Evolutionary conservation across 2,329 filamentous ascomycete species (phyloP).

Genomic region (Xylariaceae sp.): DNA sequence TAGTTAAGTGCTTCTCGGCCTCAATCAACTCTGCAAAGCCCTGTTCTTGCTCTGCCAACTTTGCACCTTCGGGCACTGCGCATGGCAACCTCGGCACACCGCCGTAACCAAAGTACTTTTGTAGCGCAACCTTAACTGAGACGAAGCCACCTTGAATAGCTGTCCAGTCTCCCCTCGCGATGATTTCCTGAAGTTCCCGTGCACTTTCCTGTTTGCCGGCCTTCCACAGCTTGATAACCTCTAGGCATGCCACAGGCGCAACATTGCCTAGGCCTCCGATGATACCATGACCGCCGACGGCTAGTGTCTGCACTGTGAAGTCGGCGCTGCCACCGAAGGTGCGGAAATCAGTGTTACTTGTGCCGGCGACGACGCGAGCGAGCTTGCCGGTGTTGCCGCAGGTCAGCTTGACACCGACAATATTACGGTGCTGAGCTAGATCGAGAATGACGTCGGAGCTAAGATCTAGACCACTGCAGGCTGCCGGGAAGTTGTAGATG

Average conservation of each 20-base stretch:
- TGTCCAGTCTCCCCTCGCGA: constrained; percentile 73
- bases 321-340: constrained; percentile 70
- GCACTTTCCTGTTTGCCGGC: constrained; percentile 66
- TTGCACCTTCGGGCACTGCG: constrained; percentile 38
- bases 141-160: constrained; percentile 73
- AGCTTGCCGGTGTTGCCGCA: constrained; percentile 63
- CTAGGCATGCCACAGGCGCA: constrained; percentile 68
- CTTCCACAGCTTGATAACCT: constrained; percentile 65
- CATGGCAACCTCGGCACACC: constrained; percentile 63
- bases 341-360: constrained; percentile 57
- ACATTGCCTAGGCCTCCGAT: constrained; percentile 75
- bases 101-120: constrained; percentile 69
- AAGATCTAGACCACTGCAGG: constrained; percentile 71
- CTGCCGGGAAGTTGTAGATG: constrained; percentile 76
- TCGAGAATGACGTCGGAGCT: constrained; percentile 68
- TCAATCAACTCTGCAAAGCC: constrained; percentile 42
- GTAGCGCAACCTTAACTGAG: constrained; percentile 70
- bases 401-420: constrained; percentile 61
- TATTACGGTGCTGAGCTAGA: constrained; percentile 54
- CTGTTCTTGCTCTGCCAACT: constrained; percentile 35
- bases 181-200: constrained; percentile 65
- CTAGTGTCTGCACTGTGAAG: constrained; percentile 67
- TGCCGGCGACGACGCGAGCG: constrained; percentile 48
- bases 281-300: constrained; percentile 67
- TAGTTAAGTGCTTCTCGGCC: constrained; percentile 30